Percentiles rank a stretch among this genome's conserved stretches.
These are phyloP conservation scores for Solanum rostratum DNA, from an alignment of 257 asterid genomes.

Conservation along the genomic window DNA sequence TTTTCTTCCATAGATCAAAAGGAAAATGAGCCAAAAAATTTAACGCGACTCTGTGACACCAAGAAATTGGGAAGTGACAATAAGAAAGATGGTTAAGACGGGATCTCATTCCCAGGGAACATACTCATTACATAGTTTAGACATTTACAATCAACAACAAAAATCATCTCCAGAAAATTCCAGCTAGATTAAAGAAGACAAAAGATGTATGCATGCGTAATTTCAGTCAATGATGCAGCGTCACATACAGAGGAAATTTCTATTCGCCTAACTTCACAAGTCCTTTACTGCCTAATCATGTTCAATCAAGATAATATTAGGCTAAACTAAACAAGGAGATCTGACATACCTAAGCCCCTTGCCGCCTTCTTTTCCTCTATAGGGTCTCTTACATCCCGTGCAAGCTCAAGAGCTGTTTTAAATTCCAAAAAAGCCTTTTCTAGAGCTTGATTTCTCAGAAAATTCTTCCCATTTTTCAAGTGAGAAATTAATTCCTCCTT, in stretches of 20 bases:
- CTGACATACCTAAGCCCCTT: constrained; percentile 76
- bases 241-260: neutral
- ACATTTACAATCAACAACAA: neutral
- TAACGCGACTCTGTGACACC: neutral
- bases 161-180: neutral
- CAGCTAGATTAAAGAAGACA: neutral
- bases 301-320: neutral
- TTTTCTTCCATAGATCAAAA: neutral
- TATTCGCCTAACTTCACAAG: neutral
- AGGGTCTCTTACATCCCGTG: constrained; percentile 63
- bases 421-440: constrained; percentile 75
- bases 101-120: neutral
- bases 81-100: neutral
- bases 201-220: neutral
- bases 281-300: neutral
- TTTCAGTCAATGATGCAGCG: neutral
- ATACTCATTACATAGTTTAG: neutral
- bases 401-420: constrained; percentile 75
- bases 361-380: constrained; percentile 97
- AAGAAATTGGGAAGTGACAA: neutral
- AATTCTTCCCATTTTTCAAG: constrained; percentile 78
- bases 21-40: neutral
- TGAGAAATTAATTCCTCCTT: constrained; percentile 61
- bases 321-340: neutral
- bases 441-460: constrained; percentile 72